Percentiles rank a stretch among this genome's conserved stretches.
Conservation (phyloP, 2,329 filamentous ascomycete species). For the Teratosphaeriaceae sp. region DNA sequence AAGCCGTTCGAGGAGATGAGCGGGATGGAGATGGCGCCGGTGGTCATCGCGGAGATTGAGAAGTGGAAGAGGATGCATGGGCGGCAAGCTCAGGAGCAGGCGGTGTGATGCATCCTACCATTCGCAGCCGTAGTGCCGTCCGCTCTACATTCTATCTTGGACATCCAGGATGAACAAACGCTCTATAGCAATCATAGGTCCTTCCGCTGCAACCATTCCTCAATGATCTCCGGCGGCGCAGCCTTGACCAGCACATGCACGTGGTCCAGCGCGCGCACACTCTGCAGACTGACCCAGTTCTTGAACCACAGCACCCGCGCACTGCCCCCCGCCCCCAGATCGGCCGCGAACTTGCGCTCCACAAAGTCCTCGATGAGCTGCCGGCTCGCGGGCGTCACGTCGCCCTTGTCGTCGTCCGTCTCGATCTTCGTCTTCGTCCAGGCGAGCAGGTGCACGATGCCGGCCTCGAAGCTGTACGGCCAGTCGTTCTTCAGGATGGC, state of each 20-base stretch:
- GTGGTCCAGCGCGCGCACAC: constrained; percentile 52
- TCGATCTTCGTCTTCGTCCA: constrained; percentile 48
- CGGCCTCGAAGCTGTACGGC: constrained; percentile 52
- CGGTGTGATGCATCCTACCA: not conserved
- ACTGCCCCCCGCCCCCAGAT: constrained; percentile 14
- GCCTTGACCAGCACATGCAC: constrained; percentile 48
- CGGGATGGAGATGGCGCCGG: constrained; percentile 87
- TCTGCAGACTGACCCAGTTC: constrained; percentile 56
- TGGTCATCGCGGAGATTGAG: constrained; percentile 64
- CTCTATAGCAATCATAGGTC: no score
- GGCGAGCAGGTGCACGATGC: constrained; percentile 51
- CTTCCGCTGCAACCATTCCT: constrained; percentile 23
- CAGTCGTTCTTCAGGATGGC: constrained; percentile 56
- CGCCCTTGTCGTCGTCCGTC: constrained; percentile 30
- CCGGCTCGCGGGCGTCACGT: constrained; percentile 46
- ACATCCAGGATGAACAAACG: no score
- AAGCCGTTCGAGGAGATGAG: constrained; percentile 71
- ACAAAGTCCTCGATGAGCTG: constrained; percentile 45
- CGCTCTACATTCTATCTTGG: no score
- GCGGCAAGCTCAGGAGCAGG: not conserved
- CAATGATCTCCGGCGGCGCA: constrained; percentile 33
- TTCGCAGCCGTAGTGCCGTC: no score
- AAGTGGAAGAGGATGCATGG: constrained; percentile 11
- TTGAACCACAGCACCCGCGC: constrained; percentile 58
- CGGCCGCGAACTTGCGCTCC: constrained; percentile 40